Percentiles rank a stretch among this genome's conserved stretches.
Conservation (phyloP, 2,329 filamentous ascomycete species). For the Fusarium miscanthi region DNA sequence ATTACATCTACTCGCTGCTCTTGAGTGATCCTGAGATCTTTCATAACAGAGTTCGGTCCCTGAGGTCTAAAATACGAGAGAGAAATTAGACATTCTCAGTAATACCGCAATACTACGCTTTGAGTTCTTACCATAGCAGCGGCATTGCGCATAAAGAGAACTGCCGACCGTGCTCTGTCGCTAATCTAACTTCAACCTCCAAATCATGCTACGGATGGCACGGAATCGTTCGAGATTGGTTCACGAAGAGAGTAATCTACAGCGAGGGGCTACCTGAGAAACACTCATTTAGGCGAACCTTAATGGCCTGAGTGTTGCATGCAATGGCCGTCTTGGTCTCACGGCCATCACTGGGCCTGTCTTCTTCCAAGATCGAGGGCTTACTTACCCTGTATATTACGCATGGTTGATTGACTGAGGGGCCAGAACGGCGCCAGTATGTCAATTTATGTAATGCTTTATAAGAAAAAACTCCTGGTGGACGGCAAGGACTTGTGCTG, state of each 20-base stretch:
- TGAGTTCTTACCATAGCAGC: not conserved
- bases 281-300: not conserved
- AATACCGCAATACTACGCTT: not conserved
- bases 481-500: not conserved
- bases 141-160: not conserved
- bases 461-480: not conserved
- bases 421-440: not conserved
- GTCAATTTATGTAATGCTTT: not conserved
- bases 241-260: no score
- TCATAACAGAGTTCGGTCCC: not conserved
- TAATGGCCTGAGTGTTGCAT: not conserved
- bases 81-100: not conserved
- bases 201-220: not conserved
- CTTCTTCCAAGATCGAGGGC: no score
- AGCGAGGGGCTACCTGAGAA: not conserved
- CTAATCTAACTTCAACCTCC: not conserved
- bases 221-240: not conserved
- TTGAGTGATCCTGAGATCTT: rapidly evolving
- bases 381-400: not conserved
- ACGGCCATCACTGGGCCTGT: no score
- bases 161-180: not conserved
- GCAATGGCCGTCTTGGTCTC: not conserved
- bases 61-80: not conserved
- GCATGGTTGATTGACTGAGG: not conserved
- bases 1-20: no score